A percentile compares a stretch with the other conserved stretches of the same genome.
These are phyloP conservation scores for Termitomyces sp. DNA, from an alignment of 768 basidiomycete genomes.

Conservation along the genomic window DNA sequence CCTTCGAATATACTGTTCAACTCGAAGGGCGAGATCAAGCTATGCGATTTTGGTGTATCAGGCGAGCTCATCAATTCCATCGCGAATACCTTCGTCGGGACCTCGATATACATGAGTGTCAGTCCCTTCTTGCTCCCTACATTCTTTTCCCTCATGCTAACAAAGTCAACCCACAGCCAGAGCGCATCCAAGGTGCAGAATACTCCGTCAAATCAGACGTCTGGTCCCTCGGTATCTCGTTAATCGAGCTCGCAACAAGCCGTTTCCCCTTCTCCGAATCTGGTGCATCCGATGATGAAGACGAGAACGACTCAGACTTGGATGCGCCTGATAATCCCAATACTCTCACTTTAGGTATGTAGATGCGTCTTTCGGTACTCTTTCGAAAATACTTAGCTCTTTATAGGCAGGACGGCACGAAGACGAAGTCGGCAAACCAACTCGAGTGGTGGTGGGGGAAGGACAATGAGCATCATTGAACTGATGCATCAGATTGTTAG, in stretches of 20 bases:
- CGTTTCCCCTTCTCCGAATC: constrained; percentile 96
- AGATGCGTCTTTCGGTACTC: too few relatives aligned
- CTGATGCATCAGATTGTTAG: constrained; percentile 97
- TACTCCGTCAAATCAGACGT: constrained; percentile 99
- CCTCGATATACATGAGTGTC: constrained; percentile 99
- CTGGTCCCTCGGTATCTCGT: constrained; percentile 96
- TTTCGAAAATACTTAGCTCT: too few relatives aligned
- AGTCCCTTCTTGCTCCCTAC: constrained; percentile 25
- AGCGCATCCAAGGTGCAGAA: constrained; percentile 96
- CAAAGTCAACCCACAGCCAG: constrained; percentile 58
- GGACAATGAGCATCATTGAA: constrained; percentile 98
- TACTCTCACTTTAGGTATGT: constrained; percentile 2
- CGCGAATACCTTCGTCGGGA: constrained; percentile 98
- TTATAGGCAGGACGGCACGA: constrained; percentile 37
- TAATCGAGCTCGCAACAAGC: constrained; percentile 94
- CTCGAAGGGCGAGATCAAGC: constrained; percentile 93
- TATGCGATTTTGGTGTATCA: constrained; percentile 98
- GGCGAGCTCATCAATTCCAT: constrained; percentile 99
- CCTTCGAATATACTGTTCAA: constrained; percentile 97
- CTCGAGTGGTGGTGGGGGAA: constrained; percentile 85
- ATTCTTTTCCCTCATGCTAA: not conserved
- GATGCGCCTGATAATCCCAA: constrained; percentile 70
- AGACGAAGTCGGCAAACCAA: constrained; percentile 50
- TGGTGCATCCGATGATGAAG: constrained; percentile 27
- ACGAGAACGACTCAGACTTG: constrained; percentile 60